phyloP scores from a whole-genome alignment of 225 moss, liverwort and hornwort genomes.

The Rhytidiadelphus loreus region DNA sequence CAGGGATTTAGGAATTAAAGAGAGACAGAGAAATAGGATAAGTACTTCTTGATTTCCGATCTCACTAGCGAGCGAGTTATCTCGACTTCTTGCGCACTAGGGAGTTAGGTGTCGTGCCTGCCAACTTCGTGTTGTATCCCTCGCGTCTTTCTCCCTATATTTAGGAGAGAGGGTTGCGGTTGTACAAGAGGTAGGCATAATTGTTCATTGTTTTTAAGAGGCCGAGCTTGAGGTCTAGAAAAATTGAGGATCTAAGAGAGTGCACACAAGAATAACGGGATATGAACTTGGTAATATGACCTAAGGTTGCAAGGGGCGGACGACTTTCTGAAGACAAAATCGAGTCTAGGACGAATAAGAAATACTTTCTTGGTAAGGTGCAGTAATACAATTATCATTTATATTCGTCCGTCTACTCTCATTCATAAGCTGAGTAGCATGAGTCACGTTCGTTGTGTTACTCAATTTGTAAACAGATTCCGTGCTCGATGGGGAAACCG shows the following conservation, averaged over 20 bases:
- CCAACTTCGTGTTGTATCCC: too few species aligned
- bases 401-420: not conserved
- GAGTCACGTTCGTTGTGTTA: not conserved
- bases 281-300: not conserved
- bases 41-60: not conserved
- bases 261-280: not conserved
- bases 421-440: not conserved
- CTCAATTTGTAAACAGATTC: not conserved
- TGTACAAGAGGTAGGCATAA: not conserved
- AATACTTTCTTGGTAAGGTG: not conserved
- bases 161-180: not conserved
- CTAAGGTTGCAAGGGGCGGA: not conserved
- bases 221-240: not conserved
- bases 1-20: not conserved
- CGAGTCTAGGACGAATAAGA: not conserved
- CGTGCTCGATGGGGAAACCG: not conserved
- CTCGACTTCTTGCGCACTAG: not conserved
- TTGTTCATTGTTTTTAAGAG: not conserved
- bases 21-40: not conserved
- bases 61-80: not conserved
- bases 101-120: not conserved
- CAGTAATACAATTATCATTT: not conserved
- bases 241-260: not conserved
- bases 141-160: too few species aligned
- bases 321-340: not conserved